phyloP scores from a whole-genome alignment of 106 monocot genomes.

The Platanthera guangdongensis region DNA sequence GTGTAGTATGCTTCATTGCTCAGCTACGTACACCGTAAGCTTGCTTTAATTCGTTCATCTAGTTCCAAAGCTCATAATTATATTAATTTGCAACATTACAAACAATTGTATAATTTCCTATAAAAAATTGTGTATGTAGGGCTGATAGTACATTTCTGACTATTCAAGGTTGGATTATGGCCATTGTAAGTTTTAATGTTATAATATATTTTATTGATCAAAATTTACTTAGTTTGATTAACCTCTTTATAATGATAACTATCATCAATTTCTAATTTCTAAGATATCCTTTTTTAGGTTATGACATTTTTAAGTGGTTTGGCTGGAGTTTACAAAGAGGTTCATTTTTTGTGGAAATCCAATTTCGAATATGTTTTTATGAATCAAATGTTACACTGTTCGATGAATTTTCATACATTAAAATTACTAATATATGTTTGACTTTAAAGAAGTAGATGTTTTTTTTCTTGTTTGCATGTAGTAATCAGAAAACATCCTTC shows the following conservation, averaged over 20 bases:
- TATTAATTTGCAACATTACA: not conserved
- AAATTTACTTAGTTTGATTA: too few relatives aligned
- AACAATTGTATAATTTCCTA: not conserved
- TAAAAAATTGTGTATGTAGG: not conserved
- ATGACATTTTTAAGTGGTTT: conserved; percentile 98
- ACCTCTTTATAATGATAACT: too few relatives aligned
- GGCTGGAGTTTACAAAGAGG: conserved; percentile 97
- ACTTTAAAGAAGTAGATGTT: conserved; percentile 21
- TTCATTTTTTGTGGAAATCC: conserved; percentile 11
- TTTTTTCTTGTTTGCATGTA: conserved; percentile 51
- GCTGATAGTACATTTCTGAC: conserved; percentile 38
- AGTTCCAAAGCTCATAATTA: not conserved
- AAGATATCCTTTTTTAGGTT: conserved; percentile 33
- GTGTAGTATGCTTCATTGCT: conserved; percentile 83
- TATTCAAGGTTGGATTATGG: conserved; percentile 82
- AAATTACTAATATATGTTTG: too few relatives aligned
- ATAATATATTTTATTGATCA: not conserved
- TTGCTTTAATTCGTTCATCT: not conserved
- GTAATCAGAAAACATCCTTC: conserved; percentile 6
- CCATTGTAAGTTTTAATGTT: conserved; percentile 51
- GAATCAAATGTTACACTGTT: not conserved
- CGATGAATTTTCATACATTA: too few relatives aligned
- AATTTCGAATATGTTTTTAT: not conserved
- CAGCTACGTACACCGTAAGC: conserved; percentile 84
- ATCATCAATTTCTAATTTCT: too few relatives aligned